phyloP scores from a whole-genome alignment of 192 early-diverging fungal genomes.

The Backusella morwellensis region DNA sequence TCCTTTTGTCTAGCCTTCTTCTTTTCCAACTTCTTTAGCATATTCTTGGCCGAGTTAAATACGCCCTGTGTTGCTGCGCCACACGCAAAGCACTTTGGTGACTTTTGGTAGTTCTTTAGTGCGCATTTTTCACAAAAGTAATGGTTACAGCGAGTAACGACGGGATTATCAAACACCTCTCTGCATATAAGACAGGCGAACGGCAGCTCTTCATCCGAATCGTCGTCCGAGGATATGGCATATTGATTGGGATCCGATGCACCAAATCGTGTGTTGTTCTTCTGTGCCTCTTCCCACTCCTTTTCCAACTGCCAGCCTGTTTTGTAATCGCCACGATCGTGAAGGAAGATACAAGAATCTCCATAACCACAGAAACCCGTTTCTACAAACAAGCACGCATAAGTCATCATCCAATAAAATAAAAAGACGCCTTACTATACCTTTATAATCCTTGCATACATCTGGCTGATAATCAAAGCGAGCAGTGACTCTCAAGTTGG shows the following conservation, averaged over 20 bases:
- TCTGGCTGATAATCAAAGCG: constrained; percentile 98
- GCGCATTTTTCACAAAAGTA: constrained; percentile 98
- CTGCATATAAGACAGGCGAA: constrained; percentile 96
- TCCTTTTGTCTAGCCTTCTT: constrained; percentile 44
- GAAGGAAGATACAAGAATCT: constrained; percentile 96
- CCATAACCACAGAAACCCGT: constrained; percentile 97
- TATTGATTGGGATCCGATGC: constrained; percentile 51
- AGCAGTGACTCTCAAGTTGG: constrained; percentile 75
- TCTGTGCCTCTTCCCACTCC: constrained; percentile 93
- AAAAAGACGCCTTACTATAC: constrained; percentile 39
- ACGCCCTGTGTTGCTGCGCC: constrained; percentile 77
- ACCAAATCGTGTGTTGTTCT: constrained; percentile 46
- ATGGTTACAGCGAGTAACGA: constrained; percentile 94
- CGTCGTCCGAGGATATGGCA: constrained; percentile 47
- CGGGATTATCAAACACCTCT: constrained; percentile 81
- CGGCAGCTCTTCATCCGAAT: constrained; percentile 78
- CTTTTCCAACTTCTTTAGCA: constrained; percentile 51
- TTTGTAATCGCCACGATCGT: constrained; percentile 97
- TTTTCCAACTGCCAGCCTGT: constrained; percentile 96
- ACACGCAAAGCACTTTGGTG: constrained; percentile 91
- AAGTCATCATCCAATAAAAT: background rate
- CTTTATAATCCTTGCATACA: constrained; percentile 99
- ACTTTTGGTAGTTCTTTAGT: constrained; percentile 75
- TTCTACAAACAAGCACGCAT: constrained; percentile 34
- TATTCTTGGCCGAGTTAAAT: constrained; percentile 80